phyloP scores from a whole-genome alignment of 192 early-diverging fungal genomes.

The Chytriomyces confervae region DNA sequence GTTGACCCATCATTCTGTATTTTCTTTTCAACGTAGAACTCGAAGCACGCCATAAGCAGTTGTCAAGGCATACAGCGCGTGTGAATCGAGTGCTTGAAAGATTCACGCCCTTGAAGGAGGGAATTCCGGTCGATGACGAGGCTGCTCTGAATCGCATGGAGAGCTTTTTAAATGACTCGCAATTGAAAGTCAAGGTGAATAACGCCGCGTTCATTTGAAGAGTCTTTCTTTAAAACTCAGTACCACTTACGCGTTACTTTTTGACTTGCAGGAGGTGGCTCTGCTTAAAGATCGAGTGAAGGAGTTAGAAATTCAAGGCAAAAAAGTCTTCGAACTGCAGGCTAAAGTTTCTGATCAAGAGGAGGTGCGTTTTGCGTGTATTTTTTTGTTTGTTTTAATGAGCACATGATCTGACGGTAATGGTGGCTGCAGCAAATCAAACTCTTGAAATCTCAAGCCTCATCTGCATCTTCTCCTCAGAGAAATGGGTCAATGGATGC shows the following conservation, averaged over 20 bases:
- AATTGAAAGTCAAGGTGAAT: neutral
- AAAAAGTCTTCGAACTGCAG: neutral
- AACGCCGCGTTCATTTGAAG: neutral
- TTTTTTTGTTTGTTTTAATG: neutral
- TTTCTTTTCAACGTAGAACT: conserved; percentile 12
- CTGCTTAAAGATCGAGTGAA: no score
- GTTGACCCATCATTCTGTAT: neutral
- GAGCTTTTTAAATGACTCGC: neutral
- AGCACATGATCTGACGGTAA: neutral
- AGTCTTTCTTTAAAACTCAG: neutral
- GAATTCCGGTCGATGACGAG: conserved; percentile 25
- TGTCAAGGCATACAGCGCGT: conserved; percentile 13
- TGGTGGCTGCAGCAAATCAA: neutral
- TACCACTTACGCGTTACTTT: no score
- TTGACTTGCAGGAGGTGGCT: no score
- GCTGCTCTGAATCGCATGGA: neutral
- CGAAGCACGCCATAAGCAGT: conserved; percentile 18
- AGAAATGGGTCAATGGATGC: neutral
- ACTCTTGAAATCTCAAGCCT: neutral
- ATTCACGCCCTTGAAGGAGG: conserved; percentile 6
- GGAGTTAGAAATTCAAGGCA: no score
- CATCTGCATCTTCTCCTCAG: neutral
- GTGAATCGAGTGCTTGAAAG: conserved; percentile 12
- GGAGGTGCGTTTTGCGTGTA: neutral
- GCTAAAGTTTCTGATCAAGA: neutral